Evolutionary conservation across 352 stramenopile genomes (phyloP), one percentile per base, ranked within the genome.

Genomic region (Blastocystis sp.): DNA sequence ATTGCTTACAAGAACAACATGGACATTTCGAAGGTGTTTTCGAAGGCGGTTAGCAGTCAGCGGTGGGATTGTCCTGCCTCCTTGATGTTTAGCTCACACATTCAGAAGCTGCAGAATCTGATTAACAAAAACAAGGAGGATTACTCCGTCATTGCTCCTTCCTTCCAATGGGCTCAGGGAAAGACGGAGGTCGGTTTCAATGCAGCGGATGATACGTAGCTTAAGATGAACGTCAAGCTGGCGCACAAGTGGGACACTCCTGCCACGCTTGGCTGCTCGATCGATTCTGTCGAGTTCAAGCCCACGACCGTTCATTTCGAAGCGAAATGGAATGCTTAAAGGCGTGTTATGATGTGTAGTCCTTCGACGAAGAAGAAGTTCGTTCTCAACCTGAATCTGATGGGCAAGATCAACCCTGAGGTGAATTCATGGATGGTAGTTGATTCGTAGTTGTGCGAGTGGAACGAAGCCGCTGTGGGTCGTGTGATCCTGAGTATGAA

Each of bases 101-200:
- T 88, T 40, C 67, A 76, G 45, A 88, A 88, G 38, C 53, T 88
- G 0, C 78, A 88, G 34, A 79, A 76, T 28, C n/a, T 88, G 5
- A 67, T 88, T 41, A 88, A 79, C n/a, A 88, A 88, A 56, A 84
- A 84, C 74, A 88, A 88, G 48, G 78, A 88, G 40, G 78, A 88
- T 21, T 88, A 79, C 34, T 52, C 34, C 1, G 21, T 88, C 56
- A 77, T 88, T 2, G 38, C 78, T 40, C 78, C 78, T 23, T 38
- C 78, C 34, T 88, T 88, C 78, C 78, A 88, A 21, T 88, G 78
- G 78, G 78, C 78, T 9, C 78, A 88, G 38, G 78, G 78, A 78
- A 62, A 70, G n/a, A 41, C n/a, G 28, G 67, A 76, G 23, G 78
- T 88, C 17, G 10, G 34, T 62, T 19, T 88, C 17, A 40, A 41